These are phyloP conservation scores for Suhomyces tanzawaensis DNA, from an alignment of 805 yeast genomes.

Conservation along the genomic window DNA sequence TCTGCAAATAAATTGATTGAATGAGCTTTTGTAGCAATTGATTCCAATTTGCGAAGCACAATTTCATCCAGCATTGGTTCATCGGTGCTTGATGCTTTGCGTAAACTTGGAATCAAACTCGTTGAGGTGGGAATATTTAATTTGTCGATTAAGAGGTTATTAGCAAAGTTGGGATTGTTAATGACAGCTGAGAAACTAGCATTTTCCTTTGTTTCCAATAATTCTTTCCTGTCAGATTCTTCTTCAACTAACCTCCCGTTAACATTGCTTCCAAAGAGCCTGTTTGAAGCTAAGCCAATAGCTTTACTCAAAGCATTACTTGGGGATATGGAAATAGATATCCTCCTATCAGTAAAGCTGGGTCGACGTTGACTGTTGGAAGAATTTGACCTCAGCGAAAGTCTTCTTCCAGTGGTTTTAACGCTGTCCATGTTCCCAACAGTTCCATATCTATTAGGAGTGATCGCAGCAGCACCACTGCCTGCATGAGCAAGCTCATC, in stretches of 20 bases:
- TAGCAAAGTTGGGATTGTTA: slow-evolving; percentile 33
- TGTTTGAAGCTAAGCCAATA: slow-evolving; percentile 79
- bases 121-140: slow-evolving; percentile 29
- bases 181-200: slow-evolving; percentile 19
- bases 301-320: slow-evolving; percentile 89
- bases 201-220: not conserved
- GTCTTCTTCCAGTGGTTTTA: slow-evolving; percentile 23
- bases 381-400: slow-evolving; percentile 46
- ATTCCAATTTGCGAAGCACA: slow-evolving; percentile 54
- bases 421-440: not conserved
- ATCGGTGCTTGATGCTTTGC: not conserved
- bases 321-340: slow-evolving; percentile 72
- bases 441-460: slow-evolving; percentile 8
- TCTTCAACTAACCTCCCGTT: slow-evolving; percentile 12
- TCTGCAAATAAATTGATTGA: slow-evolving; percentile 88
- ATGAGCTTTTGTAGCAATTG: slow-evolving; percentile 84
- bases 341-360: slow-evolving; percentile 59
- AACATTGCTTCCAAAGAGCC: slow-evolving; percentile 61
- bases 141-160: slow-evolving; percentile 34
- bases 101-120: slow-evolving; percentile 9
- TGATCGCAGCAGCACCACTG: slow-evolving; percentile 48
- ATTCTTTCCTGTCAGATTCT: slow-evolving; percentile 6
- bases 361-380: slow-evolving; percentile 57
- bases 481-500: slow-evolving; percentile 79
- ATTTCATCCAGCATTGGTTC: slow-evolving; percentile 31